Conservation (phyloP, 2,329 filamentous ascomycete species). For the Chalaropsis ovoidea region DNA sequence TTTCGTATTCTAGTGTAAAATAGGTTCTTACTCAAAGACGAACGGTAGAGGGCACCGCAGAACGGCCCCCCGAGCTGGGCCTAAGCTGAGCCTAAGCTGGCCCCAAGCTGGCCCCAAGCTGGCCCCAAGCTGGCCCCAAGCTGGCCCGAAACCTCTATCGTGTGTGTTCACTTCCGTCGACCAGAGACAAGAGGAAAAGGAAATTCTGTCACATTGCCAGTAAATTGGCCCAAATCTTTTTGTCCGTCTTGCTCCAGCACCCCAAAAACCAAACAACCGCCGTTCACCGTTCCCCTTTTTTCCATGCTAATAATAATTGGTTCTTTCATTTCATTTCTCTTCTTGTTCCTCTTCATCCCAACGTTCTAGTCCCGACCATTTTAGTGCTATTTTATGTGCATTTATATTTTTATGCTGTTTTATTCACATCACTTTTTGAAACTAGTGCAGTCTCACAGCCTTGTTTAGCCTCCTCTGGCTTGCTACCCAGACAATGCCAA, state of each 20-base stretch:
- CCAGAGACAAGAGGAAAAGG: neutral
- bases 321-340: slow-evolving; percentile 1
- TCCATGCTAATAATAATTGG: neutral
- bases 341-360: slow-evolving; percentile 1
- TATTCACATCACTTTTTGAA: neutral
- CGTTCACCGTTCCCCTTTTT: neutral
- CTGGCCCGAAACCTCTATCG: no score
- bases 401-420: neutral
- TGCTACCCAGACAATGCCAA: slow-evolving; percentile 1
- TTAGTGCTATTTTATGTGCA: neutral
- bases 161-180: neutral
- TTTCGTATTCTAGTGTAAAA: no score
- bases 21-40: no score
- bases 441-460: slow-evolving; percentile 10
- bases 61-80: no score
- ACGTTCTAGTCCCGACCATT: neutral
- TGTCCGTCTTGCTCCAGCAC: neutral
- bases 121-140: no score
- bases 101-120: no score
- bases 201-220: neutral
- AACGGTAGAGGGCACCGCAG: no score
- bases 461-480: slow-evolving; percentile 2
- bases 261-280: neutral
- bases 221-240: neutral
- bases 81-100: no score